Conservation (phyloP, 805 yeast species). For the Candida sakaeoensis region DNA sequence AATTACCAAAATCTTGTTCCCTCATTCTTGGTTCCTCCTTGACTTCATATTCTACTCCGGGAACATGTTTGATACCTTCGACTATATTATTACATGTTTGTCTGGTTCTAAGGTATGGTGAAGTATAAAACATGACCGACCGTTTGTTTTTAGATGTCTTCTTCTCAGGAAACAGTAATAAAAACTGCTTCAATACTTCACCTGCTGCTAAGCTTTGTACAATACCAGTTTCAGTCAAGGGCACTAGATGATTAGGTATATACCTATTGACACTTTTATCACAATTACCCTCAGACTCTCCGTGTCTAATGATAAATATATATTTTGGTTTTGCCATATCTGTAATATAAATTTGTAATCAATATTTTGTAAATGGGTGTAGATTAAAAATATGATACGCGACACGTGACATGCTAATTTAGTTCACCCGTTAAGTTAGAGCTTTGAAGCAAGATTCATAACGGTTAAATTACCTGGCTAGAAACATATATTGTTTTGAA, state of each 20-base stretch:
- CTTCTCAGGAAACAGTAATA: slow-evolving; percentile 24
- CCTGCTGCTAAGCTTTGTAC: slow-evolving; percentile 63
- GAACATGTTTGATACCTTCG: slow-evolving; percentile 49
- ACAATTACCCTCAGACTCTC: slow-evolving; percentile 87
- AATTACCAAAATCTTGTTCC: slow-evolving; percentile 94
- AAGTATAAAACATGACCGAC: slow-evolving; percentile 71
- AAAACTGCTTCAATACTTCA: slow-evolving; percentile 37
- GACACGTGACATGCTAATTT: no score
- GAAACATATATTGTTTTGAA: no score
- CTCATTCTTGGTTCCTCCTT: slow-evolving; percentile 89
- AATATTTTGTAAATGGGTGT: background rate
- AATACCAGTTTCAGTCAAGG: slow-evolving; percentile 70
- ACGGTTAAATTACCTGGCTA: background rate
- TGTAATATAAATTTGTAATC: background rate
- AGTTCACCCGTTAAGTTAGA: no score
- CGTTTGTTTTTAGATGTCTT: slow-evolving; percentile 23
- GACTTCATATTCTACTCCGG: slow-evolving; percentile 45
- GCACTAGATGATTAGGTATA: slow-evolving; percentile 77
- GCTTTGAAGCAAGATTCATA: no score
- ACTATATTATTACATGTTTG: slow-evolving; percentile 76
- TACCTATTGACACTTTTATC: slow-evolving; percentile 77
- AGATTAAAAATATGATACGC: no score
- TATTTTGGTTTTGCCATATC: slow-evolving; percentile 25
- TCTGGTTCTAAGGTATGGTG: slow-evolving; percentile 82
- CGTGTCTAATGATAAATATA: slow-evolving; percentile 81